A percentile compares a stretch with the other conserved stretches of the same genome.
These are phyloP conservation scores for Septoria petroselini DNA, from an alignment of 2,329 filamentous ascomycete genomes.

Conservation along the genomic window DNA sequence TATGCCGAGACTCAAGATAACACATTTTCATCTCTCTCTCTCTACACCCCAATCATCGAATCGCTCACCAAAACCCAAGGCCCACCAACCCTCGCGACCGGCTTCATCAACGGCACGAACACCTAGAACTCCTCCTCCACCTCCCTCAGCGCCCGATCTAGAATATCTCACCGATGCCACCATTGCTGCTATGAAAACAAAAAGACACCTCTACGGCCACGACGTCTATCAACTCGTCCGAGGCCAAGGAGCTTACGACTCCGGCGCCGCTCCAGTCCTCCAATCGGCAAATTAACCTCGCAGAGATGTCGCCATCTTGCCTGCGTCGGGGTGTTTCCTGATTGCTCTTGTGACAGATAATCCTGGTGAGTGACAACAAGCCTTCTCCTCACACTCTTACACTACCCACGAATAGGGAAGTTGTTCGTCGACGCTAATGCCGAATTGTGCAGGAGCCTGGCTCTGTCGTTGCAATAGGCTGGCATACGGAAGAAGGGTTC, in stretches of 20 bases:
- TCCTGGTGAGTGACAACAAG: conserved; percentile 21
- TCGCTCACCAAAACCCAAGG: no score
- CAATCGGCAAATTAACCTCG: conserved; percentile 35
- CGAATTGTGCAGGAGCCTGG: conserved; percentile 25
- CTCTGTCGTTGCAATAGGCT: conserved; percentile 34
- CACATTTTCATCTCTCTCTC: no score
- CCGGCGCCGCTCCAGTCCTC: conserved; percentile 31
- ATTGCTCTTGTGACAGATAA: conserved; percentile 38
- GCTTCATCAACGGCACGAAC: conserved; percentile 39
- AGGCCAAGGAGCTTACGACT: conserved; percentile 40
- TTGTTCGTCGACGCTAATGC: no score
- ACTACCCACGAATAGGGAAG: no score
- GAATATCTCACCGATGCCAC: background rate
- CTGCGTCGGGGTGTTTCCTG: conserved; percentile 36
- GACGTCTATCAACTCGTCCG: conserved; percentile 45
- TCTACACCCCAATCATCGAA: no score
- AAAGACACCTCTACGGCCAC: conserved; percentile 47
- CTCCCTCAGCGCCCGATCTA: background rate
- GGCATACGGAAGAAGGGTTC: conserved; percentile 35
- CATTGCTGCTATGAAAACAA: no score
- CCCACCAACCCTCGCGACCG: conserved; percentile 36
- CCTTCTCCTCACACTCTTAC: no score
- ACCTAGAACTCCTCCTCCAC: conserved; percentile 33
- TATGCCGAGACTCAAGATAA: conserved; percentile 30
- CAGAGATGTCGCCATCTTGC: conserved; percentile 37